Base-by-base conservation (phyloP, 2,329 filamentous ascomycete species). In the Penicillium corylophilum region DNA sequence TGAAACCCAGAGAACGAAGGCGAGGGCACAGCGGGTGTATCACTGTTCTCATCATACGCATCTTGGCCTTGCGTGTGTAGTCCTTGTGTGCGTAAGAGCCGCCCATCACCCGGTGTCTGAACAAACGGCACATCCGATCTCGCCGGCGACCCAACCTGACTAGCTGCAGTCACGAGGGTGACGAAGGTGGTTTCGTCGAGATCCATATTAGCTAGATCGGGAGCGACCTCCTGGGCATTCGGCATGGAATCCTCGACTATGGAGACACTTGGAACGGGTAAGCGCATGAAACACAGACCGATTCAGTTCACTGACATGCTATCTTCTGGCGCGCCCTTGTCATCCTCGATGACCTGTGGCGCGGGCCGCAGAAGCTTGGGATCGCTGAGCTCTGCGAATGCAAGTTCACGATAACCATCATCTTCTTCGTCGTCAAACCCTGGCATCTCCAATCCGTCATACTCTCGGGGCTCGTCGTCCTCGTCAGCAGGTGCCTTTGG, bases 391-490 rank as follows among this genome's bases (percentile, higher is more conserved):
- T 89, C 85, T 2, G 68, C 66, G 70, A 88, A 86, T 0, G 69
- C 62, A 26, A 91, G 52, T 6, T 77, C 77, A n/a, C 85, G 79
- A 44, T 80, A 75, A 1, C 87, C 87, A 54, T 86, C 79, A 50
- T 87, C 81, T 2, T 70, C 72, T 9, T 76, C 76, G 13, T 79
- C 78, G 0, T 82, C 83, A 10, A 83, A 82, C 6, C 84, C 80
- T 0, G 87, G 86, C 60, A 85, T 84, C 62, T 95, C 90, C 58
- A 95, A 94, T 51, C 85, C 88, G 55, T 81, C 84, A 61, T 93
- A 95, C 9, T 90, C 71, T 9, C 90, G 81, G 55, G 87, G 78
- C 0, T 90, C 90, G 0, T 87, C 86, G 35, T 80, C 72, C 10
- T 84, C 79, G 6, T 63, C 56, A 3, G 60, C 93, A 85, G 57